Evolutionary conservation across 192 early-diverging fungal genomes (phyloP), one percentile per base, ranked within the genome.

Genomic region (Geosiphon pyriformis): DNA sequence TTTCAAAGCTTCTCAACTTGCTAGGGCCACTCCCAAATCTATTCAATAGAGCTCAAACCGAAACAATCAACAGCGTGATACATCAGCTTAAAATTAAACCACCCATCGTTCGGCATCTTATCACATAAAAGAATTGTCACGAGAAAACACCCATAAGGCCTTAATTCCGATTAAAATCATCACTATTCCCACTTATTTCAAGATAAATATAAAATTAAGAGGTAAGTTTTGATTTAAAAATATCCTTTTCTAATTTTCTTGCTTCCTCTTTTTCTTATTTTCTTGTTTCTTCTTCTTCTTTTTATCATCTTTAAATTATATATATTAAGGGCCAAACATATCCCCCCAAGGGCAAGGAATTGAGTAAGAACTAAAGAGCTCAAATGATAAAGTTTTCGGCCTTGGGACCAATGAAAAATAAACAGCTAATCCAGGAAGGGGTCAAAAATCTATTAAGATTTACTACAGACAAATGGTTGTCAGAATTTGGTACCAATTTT

Each of bases 321-420:
- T n/a, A n/a, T n/a, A n/a, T n/a, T n/a, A n/a, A n/a, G 34, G 94
- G 93, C 62, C 94, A 95, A 77, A 82, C 92, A 47, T 89, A 88
- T 72, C 74, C 80, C 70, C n/a, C n/a, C n/a, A n/a, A n/a, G n/a
- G 51, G 25, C 30, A 80, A 87, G 67, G 91, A 93, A 69, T 77
- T 96, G 29, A 87, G 90, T 65, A 91, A 94, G 47, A 71, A 73
- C 26, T 88, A 94, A 77, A 96, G 94, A 0, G 89, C 91, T 0
- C 90, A 95, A 65, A 96, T 98, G 94, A 95, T 98, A 67, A 92
- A 86, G 48, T 93, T 94, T 76, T 92, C 94, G 0, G 90, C 88
- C 64, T 86, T 90, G 73, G 76, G 79, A 25, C 96, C 96, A 0
- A 73, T 78, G 37, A 82, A 88, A 18, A 89, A 94, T 55, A 81